A percentile compares a stretch with the other conserved stretches of the same genome.
Conservation (phyloP, 164 flowering plant genomes). For the Akebia trifoliata region DNA sequence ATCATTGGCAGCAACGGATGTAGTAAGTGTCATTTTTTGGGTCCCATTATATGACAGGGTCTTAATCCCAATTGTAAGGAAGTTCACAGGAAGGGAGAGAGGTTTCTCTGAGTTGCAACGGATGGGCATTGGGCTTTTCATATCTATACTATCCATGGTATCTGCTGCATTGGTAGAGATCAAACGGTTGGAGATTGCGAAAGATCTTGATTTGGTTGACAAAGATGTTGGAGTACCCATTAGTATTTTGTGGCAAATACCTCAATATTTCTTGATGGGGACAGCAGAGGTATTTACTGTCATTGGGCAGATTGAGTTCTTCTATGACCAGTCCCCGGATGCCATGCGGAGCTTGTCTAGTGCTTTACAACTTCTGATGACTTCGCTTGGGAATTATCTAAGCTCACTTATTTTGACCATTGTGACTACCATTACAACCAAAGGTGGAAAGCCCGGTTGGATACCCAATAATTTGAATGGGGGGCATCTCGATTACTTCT, state of each 20-base stretch:
- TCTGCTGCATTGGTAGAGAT: constrained; percentile 83
- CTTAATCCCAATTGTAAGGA: constrained; percentile 68
- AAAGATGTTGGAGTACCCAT: constrained; percentile 45
- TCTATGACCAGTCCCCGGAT: constrained; percentile 77
- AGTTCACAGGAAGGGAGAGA: constrained; percentile 63
- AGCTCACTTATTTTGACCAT: constrained; percentile 58
- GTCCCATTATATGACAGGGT: constrained; percentile 74
- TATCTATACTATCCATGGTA: constrained; percentile 64
- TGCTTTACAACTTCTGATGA: constrained; percentile 53
- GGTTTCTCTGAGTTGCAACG: constrained; percentile 84
- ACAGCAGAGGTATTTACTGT: constrained; percentile 61
- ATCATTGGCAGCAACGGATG: constrained; percentile 76
- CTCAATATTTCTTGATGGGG: constrained; percentile 70
- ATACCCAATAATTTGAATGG: constrained; percentile 60
- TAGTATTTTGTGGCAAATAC: constrained; percentile 69
- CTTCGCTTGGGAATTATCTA: constrained; percentile 56
- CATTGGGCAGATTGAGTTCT: constrained; percentile 73
- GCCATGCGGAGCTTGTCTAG: constrained; percentile 74
- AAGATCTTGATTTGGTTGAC: constrained; percentile 40
- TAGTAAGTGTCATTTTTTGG: constrained; percentile 74
- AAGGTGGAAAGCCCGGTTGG: constrained; percentile 57
- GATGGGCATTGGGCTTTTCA: constrained; percentile 81
- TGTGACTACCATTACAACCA: constrained; percentile 48
- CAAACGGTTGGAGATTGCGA: constrained; percentile 47
- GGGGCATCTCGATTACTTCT: constrained; percentile 74